Evolutionary conservation across 768 basidiomycete species (phyloP), one percentile per base, ranked within the genome.

Genomic region (Leucosporidium yakuticum): DNA sequence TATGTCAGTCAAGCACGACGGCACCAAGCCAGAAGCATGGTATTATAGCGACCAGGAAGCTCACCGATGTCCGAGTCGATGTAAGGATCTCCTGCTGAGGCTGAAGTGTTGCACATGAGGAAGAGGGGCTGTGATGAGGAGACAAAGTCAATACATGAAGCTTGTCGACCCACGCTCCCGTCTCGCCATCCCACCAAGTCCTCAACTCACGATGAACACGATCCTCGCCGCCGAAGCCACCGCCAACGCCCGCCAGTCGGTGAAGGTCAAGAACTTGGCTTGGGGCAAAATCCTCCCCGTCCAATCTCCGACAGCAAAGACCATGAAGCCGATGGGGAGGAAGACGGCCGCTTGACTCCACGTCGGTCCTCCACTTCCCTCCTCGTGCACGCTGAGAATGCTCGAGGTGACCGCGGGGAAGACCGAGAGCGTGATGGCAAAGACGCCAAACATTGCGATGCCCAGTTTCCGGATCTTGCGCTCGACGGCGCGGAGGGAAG

Each of bases 391-490:
- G 31, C 59, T 62, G 4, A 49, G 34, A 47, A 73, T 77, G 25
- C 71, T 74, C 2, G 68, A 63, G 8, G 79, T 80, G 55, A 75
- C 75, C 14, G 65, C 71, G 1, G 80, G 79, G 63, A 77, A 78
- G 15, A 75, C 69, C 44, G 76, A 71, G 1, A 79, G 72, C 7
- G 67, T 77, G 51, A 78, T 74, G 25, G 74, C 77, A 64, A 78
- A 80, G 62, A 76, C 71, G 64, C 71, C 63, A 44, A 78, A 77
- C 74, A 75, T 77, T 34, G 78, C 75, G 56, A 77, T 71, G 68
- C 76, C 79, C 17, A 75, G 72, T 69, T 75, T 69, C 69, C 78
- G 71, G 66, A 79, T 60, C 62, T 76, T 76, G 56, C 69, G 69
- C 48, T 76, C 69, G 59, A 73, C 73, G 5, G 8, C 34, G 20